These are phyloP conservation scores for Pleurotus djamor DNA, from an alignment of 768 basidiomycete genomes.

Conservation along the genomic window DNA sequence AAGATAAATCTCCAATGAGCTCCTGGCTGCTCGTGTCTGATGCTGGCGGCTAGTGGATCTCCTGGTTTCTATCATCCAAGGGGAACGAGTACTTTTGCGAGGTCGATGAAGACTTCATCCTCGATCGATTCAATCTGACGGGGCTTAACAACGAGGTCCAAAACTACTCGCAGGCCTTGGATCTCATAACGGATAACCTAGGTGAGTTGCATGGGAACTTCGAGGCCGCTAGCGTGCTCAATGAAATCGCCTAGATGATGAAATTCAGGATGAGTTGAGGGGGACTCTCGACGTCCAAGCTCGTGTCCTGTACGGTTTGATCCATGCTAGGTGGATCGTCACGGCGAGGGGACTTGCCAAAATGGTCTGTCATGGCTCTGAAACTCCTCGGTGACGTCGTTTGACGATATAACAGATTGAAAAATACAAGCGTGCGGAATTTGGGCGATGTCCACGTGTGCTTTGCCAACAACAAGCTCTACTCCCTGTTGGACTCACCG, in stretches of 20 bases:
- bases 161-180: slow-evolving; percentile 91
- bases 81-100: slow-evolving; percentile 99
- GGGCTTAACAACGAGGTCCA: slow-evolving; percentile 95
- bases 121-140: slow-evolving; percentile 97
- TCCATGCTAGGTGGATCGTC: slow-evolving; percentile 96
- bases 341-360: slow-evolving; percentile 91
- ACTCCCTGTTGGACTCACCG: slow-evolving; percentile 94
- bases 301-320: slow-evolving; percentile 90
- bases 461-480: slow-evolving; percentile 93
- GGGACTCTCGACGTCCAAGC: slow-evolving; percentile 93
- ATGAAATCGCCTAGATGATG: slow-evolving; percentile 66
- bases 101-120: slow-evolving; percentile 98
- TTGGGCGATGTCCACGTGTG: slow-evolving; percentile 97
- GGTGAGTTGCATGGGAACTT: slow-evolving; percentile 48
- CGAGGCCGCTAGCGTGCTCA: background rate
- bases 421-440: slow-evolving; percentile 98
- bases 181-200: slow-evolving; percentile 93
- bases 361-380: slow-evolving; percentile 59
- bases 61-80: slow-evolving; percentile 96
- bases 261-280: slow-evolving; percentile 90
- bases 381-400: background rate
- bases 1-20: slow-evolving; percentile 12
- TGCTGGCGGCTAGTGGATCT: slow-evolving; percentile 75
- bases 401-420: slow-evolving; percentile 57
- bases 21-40: slow-evolving; percentile 2